These are phyloP conservation scores for Peterozyma toletana DNA, from an alignment of 805 yeast species.

Conservation along the genomic window DNA sequence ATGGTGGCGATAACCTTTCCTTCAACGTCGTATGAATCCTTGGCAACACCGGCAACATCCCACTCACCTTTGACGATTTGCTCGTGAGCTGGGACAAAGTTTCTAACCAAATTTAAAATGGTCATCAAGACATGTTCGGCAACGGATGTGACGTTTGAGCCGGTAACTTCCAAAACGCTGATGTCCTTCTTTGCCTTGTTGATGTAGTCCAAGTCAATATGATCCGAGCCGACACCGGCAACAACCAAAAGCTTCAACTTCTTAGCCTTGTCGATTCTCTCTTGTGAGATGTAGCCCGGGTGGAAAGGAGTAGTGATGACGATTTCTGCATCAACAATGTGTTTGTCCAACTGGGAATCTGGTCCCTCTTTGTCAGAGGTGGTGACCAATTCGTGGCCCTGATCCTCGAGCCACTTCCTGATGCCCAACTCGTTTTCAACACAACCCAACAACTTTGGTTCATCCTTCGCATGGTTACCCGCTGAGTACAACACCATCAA, in stretches of 20 bases:
- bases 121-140: constrained; percentile 79
- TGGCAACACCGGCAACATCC: constrained; percentile 75
- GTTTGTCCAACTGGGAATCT: constrained; percentile 49
- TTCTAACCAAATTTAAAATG: constrained; percentile 62
- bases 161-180: constrained; percentile 74
- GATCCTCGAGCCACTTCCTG: constrained; percentile 50
- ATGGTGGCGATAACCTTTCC: constrained; percentile 74
- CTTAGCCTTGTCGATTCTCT: constrained; percentile 62
- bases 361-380: constrained; percentile 67
- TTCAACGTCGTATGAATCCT: constrained; percentile 68
- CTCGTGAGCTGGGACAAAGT: constrained; percentile 74
- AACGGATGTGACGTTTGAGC: constrained; percentile 72
- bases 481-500: constrained; percentile 55
- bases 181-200: constrained; percentile 53
- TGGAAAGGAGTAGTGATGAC: constrained; percentile 80
- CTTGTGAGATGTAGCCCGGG: constrained; percentile 68
- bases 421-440: constrained; percentile 74
- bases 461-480: constrained; percentile 50
- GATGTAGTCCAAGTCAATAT: constrained; percentile 60
- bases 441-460: constrained; percentile 57
- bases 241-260: constrained; percentile 65
- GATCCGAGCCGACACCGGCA: constrained; percentile 86
- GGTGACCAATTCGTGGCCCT: constrained; percentile 61
- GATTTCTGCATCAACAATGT: constrained; percentile 66
- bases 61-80: constrained; percentile 56